Conservation (phyloP, 1,284 basidiomycete species). For the Austroboletus olivaceoglutinosus region DNA sequence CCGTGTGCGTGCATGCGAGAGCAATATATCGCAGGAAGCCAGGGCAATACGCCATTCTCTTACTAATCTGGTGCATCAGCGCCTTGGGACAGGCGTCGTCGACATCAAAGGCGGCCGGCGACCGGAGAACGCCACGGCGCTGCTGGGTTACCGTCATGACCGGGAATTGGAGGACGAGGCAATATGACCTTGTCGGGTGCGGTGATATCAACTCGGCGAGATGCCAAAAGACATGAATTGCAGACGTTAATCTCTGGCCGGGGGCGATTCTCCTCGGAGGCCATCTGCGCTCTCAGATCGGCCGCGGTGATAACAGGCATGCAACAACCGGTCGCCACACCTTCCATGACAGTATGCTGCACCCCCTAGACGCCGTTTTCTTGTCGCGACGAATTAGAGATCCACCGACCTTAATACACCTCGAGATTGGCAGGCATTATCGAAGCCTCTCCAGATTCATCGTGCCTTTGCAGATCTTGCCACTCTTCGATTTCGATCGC, state of each 20-base stretch:
- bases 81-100: not conserved
- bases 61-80: slow-evolving; percentile 20
- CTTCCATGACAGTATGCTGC: slow-evolving; percentile 17
- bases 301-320: slow-evolving; percentile 25
- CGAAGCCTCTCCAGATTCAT: slow-evolving; percentile 23
- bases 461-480: slow-evolving; percentile 28
- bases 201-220: slow-evolving; percentile 10
- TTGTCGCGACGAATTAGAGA: slow-evolving; percentile 12
- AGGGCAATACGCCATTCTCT: slow-evolving; percentile 11
- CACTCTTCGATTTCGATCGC: slow-evolving; percentile 21
- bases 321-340: slow-evolving; percentile 1
- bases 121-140: slow-evolving; percentile 24
- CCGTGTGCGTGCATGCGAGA: slow-evolving; percentile 8
- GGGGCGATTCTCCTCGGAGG: slow-evolving; percentile 27
- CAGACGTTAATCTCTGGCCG: slow-evolving; percentile 25
- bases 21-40: slow-evolving; percentile 30
- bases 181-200: slow-evolving; percentile 26
- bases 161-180: slow-evolving; percentile 4
- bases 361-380: slow-evolving; percentile 21
- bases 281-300: slow-evolving; percentile 18
- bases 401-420: slow-evolving; percentile 19
- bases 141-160: slow-evolving; percentile 2
- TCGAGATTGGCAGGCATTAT: slow-evolving; percentile 28
- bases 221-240: slow-evolving; percentile 13
- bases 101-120: slow-evolving; percentile 9